Evolutionary conservation across 306 rosid species (phyloP), one percentile per base, ranked within the genome.

Genomic region (Vigna trinervia): DNA sequence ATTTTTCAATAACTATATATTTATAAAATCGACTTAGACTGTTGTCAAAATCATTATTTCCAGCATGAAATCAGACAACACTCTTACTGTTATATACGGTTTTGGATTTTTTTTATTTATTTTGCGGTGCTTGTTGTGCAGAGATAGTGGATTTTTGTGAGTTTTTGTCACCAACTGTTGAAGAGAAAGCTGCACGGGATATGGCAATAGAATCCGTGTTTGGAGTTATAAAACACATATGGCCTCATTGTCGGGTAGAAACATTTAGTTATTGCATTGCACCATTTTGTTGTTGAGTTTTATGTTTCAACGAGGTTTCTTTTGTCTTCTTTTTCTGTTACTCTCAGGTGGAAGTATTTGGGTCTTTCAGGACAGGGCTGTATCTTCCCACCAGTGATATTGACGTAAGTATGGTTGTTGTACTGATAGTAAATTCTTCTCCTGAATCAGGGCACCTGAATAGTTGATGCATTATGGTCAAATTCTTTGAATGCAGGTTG

Each of bases 301-400:
- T 59, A 60, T 23, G 76, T 66, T 66, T 43, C 36, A 66, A 41
- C 26, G 5, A 56, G 23, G 39, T 54, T 73, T 41, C 12, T 41
- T 41, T 2, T 41, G 22, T 62, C 1, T 70, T 45, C 48, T 57
- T 78, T 77, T 56, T 77, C 46, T 71, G 11, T 74, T 81, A 43
- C 71, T 87, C 51, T 88, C 69, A 95, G 99, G 97, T 92, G 47
- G 97, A 95, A 80, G 86, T 95, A n/a, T 95, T 92, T 86, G 99
- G 99, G 48, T 95, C 97, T 38, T 92, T 89, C 87, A 85, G 83
- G 90, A 95, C 99, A 32, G 99, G 99, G 68, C 83, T 95, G 32
- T 95, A 90, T 84, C 99, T 95, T 84, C 99, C 97, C 7, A 89
- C 90, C 1, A 92, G 99, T 82, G 99, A 95, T 70, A 84, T 95